Conservation (phyloP, 176 grass and related monocot species). For the Musa acuminata region DNA sequence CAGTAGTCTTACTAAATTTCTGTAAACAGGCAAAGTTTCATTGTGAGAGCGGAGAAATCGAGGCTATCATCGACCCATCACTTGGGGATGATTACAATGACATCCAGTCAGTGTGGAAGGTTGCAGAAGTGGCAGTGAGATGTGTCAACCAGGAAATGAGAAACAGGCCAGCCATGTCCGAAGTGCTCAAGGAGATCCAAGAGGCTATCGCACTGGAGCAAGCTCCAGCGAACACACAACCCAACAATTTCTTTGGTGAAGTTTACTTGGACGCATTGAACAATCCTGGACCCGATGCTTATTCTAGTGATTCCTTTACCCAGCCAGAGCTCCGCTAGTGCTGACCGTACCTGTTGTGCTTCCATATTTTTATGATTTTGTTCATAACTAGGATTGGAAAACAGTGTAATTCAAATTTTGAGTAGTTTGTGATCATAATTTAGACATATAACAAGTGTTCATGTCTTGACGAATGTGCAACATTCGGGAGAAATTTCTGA, state of each 20-base stretch:
- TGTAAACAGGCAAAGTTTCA: conserved; percentile 50
- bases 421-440: not conserved
- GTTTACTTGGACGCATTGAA: not conserved
- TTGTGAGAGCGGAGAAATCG: conserved; percentile 83
- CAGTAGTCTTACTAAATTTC: too few relatives aligned
- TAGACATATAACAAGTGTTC: not conserved
- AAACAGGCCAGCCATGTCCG: conserved; percentile 55
- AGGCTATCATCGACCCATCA: conserved; percentile 50
- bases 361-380: not conserved
- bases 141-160: conserved; percentile 55
- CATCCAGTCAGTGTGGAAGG: conserved; percentile 83
- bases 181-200: conserved; percentile 95
- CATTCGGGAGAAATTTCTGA: too few relatives aligned
- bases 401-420: not conserved
- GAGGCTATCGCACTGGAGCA: conserved; percentile 39
- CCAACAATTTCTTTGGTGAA: not conserved
- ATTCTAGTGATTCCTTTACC: not conserved
- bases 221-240: not conserved
- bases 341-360: not conserved
- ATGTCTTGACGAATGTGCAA: not conserved
- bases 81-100: conserved; percentile 41
- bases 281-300: not conserved
- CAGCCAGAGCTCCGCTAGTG: not conserved
- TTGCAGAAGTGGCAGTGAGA: conserved; percentile 58
- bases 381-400: not conserved